Conservation (phyloP, 768 basidiomycete genomes). For the Rubroboletus satanas region DNA sequence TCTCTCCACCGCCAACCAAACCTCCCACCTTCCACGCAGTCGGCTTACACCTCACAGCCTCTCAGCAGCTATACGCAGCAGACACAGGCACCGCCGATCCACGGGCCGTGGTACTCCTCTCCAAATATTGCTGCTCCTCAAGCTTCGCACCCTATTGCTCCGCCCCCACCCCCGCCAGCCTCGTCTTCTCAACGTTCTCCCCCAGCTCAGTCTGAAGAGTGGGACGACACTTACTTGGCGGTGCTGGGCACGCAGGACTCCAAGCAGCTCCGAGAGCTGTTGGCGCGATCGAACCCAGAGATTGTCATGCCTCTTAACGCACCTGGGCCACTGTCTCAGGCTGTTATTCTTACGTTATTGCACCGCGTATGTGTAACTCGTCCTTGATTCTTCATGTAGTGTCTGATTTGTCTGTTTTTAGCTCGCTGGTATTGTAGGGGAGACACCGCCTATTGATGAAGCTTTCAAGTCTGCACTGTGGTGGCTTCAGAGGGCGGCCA, state of each 20-base stretch:
- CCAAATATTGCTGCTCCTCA: constrained; percentile 73
- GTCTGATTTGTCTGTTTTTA: constrained; percentile 27
- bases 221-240: constrained; percentile 80
- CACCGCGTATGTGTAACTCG: constrained; percentile 57
- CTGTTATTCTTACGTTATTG: constrained; percentile 78
- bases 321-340: constrained; percentile 69
- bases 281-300: constrained; percentile 73
- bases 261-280: constrained; percentile 67
- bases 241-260: constrained; percentile 74
- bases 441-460: constrained; percentile 74
- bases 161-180: constrained; percentile 47
- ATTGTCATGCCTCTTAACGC: constrained; percentile 75
- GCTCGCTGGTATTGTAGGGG: constrained; percentile 72
- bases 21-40: constrained; percentile 36
- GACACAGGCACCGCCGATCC: constrained; percentile 29
- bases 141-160: constrained; percentile 73
- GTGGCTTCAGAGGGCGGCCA: constrained; percentile 80
- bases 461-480: constrained; percentile 77
- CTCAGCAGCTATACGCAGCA: constrained; percentile 30
- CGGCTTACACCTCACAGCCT: constrained; percentile 31
- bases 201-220: constrained; percentile 64
- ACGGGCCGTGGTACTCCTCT: constrained; percentile 52
- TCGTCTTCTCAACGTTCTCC: constrained; percentile 46
- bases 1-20: constrained; percentile 36
- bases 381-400: background rate